Percentiles rank a stretch among this genome's conserved stretches.
These are phyloP conservation scores for Boletus rufocinnamomeus DNA, from an alignment of 768 basidiomycete genomes.

Conservation along the genomic window DNA sequence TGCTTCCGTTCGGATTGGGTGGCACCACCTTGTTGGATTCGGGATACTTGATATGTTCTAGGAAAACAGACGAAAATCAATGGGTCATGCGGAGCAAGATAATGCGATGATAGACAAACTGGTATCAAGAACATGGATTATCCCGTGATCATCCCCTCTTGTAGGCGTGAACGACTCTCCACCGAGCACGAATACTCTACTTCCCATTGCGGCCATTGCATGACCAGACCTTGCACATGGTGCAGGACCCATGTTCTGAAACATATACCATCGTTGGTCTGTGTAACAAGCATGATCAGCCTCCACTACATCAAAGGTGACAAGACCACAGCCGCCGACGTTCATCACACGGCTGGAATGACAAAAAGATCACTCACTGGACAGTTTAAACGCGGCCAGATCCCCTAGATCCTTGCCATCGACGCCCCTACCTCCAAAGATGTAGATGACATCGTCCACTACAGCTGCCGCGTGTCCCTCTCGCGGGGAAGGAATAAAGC, in stretches of 20 bases:
- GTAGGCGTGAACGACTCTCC: conserved; percentile 84
- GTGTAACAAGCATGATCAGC: conserved; percentile 18
- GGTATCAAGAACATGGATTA: conserved; percentile 93
- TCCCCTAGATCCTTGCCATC: conserved; percentile 96
- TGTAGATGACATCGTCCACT: conserved; percentile 96
- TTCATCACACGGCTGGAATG: conserved; percentile 2
- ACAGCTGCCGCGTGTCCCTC: conserved; percentile 97
- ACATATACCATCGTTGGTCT: conserved; percentile 99
- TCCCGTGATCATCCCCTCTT: conserved; percentile 73
- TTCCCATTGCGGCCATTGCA: conserved; percentile 94
- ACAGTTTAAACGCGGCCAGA: conserved; percentile 94
- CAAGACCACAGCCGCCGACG: not conserved
- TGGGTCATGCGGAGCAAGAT: not conserved
- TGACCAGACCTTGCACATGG: conserved; percentile 93
- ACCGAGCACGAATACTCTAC: conserved; percentile 89
- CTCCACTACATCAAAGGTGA: conserved; percentile 3
- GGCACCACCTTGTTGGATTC: conserved; percentile 51
- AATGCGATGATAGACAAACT: conserved; percentile 53
- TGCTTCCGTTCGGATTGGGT: conserved; percentile 34
- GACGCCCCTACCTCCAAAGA: conserved; percentile 96
- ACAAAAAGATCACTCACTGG: conserved; percentile 64
- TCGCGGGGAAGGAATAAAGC: conserved; percentile 92
- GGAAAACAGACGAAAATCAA: conserved; percentile 4
- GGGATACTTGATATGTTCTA: conserved; percentile 94
- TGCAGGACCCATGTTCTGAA: conserved; percentile 98